Base-by-base conservation (phyloP, 2,329 filamentous ascomycete genomes). In the Fusarium robinianum region DNA sequence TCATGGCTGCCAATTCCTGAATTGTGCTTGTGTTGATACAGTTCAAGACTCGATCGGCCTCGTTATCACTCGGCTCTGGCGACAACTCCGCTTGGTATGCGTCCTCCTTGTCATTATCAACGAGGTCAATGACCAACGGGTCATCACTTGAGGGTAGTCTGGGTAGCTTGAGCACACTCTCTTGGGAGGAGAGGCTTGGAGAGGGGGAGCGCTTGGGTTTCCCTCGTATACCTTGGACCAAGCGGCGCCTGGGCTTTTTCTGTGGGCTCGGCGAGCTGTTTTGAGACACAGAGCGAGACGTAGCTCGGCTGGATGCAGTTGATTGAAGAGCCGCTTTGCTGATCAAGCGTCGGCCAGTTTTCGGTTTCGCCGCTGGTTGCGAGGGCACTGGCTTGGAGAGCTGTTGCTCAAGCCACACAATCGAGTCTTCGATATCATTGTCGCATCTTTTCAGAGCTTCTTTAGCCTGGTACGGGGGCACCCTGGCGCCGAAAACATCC, bases 11-110 rank as follows among this genome's bases (percentile, higher is more conserved):
- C 27, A 99, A 79, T 44, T 92, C 88, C 23, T 85, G 79, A 8
- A 81, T 72, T 5, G 83, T 81, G 64, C 88, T 94, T 0, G 77
- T 82, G 62, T 97, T 97, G 67, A 99, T 84, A 61, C 90, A 95
- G 6, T 83, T 78, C 18, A 97, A 73, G 6, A 96, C 80, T 34
- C 67, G 64, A 33, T 68, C 65, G 25, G 65, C 64, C 25, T 66
- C 67, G n/a, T 69, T 63, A 5, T 64, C 53, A 4, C 38, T 56
- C 1, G 53, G 56, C 6, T 53, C 51, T 7, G 65, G 63, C 5
- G 64, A 66, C 11, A 45, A 40, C 42, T 71, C 65, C 6, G 68
- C 69, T 31, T 70, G 60, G 38, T 69, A 70, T 7, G 65, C 63
- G 27, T 75, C 73, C 25, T 72, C 70, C 24, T 69, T 69, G 35